Evolutionary conservation across 352 stramenopile genomes (phyloP), one percentile per base, ranked within the genome.

Genomic region (Globisporangium viniferum): DNA sequence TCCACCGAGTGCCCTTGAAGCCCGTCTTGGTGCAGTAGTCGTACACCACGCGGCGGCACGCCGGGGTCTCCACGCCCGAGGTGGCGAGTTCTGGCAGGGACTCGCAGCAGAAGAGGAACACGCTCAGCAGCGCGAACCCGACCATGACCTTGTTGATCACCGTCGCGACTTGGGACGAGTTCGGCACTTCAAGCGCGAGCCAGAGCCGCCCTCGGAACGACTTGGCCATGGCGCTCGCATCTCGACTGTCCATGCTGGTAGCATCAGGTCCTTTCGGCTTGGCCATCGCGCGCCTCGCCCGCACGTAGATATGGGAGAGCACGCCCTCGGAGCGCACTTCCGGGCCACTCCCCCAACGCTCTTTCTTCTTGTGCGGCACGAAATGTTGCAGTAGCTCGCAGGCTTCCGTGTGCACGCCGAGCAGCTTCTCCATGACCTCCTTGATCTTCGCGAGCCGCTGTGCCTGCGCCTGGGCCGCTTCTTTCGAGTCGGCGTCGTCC

Each of bases 21-120:
- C 79, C 80, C 14, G 48, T 73, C 15, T 59, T 64, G 0, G 14
- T 60, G 51, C 85, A 94, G 56, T 93, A 94, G 0, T 76, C 71
- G 6, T 80, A 66, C 2, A 93, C 80, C 3, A 88, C 82, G 9
- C 65, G 67, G 41, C 63, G 74, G 35, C 86, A 94, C 1, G 75
- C 71, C 1, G 24, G 60, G 0, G 81, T 83, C 46, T 81, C 67
- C 2, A 84, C 64, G 1, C 84, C 86, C 36, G 70, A 84, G 31
- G 64, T 63, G 39, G 80, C 76, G 9, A 94, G 63, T 55, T 94
- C 86, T 5, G 80, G 86, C 5, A 92, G 66, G 5, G 86, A 93
- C 59, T 94, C 80, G 36, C 67, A 78, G 57, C 86, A 93, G 64
- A 93, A 93, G 2, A 91, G 53, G 48, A 90, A 78, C 31, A 93